These are phyloP conservation scores for Adansonia gregorii DNA, from an alignment of 441 rosid genomes.

Conservation along the genomic window DNA sequence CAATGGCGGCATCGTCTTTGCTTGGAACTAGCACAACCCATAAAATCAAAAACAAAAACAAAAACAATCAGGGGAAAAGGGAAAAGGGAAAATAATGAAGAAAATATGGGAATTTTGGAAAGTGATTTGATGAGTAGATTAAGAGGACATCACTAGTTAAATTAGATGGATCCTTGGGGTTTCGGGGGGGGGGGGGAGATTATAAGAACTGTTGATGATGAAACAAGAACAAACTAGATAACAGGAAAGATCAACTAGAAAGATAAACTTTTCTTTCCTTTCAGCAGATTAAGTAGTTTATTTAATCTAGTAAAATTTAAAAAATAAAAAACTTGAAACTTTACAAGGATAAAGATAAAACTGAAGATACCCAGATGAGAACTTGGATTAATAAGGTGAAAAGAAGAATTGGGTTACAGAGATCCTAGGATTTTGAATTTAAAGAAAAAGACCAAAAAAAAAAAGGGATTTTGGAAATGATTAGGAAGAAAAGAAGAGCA, in stretches of 20 bases:
- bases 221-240: not conserved
- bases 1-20: conserved; percentile 69
- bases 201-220: conserved; percentile 1
- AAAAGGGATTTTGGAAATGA: not conserved
- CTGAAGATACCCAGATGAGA: conserved; percentile 22
- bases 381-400: conserved; percentile 9
- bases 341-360: conserved; percentile 2
- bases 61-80: not conserved
- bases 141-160: conserved; percentile 22
- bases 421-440: conserved; percentile 14
- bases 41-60: conserved; percentile 26
- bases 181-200: conserved; percentile 25
- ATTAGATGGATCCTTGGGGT: conserved; percentile 38
- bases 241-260: not conserved
- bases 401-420: conserved; percentile 11
- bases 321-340: not conserved
- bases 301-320: not conserved
- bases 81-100: not conserved
- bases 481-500: not conserved
- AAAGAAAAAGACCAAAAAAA: not conserved
- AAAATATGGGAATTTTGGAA: conserved; percentile 3
- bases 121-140: conserved; percentile 18
- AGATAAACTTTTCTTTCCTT: conserved; percentile 16
- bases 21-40: conserved; percentile 89
- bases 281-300: not conserved